A percentile compares a stretch with the other conserved stretches of the same genome.
phyloP scores from a whole-genome alignment of 306 rosid species.

The Luffa acutangula region DNA sequence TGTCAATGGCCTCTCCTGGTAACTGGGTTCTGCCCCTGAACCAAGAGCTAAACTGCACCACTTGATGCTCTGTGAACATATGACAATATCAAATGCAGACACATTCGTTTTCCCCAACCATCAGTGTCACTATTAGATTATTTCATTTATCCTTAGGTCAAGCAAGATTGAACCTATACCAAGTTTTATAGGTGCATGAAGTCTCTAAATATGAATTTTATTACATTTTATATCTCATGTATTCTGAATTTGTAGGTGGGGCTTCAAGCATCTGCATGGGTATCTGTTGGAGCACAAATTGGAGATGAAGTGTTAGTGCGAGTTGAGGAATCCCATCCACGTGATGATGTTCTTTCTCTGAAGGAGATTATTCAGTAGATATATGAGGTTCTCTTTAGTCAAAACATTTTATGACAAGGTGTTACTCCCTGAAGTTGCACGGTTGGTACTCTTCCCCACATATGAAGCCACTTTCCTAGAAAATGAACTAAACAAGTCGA shows the following conservation, averaged over 20 bases:
- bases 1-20: background rate
- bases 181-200: background rate
- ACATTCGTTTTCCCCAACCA: background rate
- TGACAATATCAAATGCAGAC: background rate
- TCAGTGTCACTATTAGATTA: background rate
- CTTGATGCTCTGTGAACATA: background rate
- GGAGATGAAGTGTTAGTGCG: slow-evolving; percentile 74
- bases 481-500: background rate
- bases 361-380: slow-evolving; percentile 45
- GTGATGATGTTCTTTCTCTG: slow-evolving; percentile 61
- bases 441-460: background rate
- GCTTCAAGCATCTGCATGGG: slow-evolving; percentile 65
- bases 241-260: slow-evolving; percentile 53
- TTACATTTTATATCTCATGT: background rate
- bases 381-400: background rate
- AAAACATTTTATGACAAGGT: background rate
- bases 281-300: slow-evolving; percentile 57
- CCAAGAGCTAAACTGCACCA: background rate
- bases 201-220: background rate
- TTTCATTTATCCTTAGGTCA: background rate
- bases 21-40: background rate
- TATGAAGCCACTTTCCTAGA: background rate
- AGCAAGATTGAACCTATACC: background rate
- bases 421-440: background rate
- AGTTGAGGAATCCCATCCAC: slow-evolving; percentile 83